phyloP scores from a whole-genome alignment of 2,329 filamentous ascomycete species.

The Fusarium cicatricum region DNA sequence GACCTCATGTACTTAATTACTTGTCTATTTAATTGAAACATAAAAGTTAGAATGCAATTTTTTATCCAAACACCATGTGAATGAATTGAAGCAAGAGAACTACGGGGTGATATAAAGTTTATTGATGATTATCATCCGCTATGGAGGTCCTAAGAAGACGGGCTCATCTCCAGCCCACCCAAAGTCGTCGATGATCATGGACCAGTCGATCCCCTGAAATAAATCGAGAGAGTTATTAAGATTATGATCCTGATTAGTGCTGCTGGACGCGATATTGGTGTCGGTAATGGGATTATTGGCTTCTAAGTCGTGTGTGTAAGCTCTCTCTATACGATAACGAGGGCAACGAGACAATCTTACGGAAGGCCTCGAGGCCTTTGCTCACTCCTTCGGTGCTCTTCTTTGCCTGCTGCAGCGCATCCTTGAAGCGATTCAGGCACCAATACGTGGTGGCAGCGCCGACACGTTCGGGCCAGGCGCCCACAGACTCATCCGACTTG shows the following conservation, averaged over 20 bases:
- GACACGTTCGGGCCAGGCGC: conserved; percentile 55
- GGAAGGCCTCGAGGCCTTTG: conserved; percentile 43
- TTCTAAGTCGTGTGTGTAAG: conserved; percentile 4
- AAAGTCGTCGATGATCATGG: conserved; percentile 60
- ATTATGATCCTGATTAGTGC: conserved; percentile 25
- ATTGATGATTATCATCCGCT: background rate
- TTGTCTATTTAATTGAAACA: background rate
- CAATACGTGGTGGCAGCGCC: conserved; percentile 60
- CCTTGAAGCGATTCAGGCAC: conserved; percentile 58
- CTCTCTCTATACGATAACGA: background rate
- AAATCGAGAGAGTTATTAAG: conserved; percentile 43
- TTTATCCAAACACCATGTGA: no score
- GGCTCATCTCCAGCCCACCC: conserved; percentile 51
- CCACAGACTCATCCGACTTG: conserved; percentile 50
- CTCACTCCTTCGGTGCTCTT: conserved; percentile 44
- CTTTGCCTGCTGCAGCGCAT: conserved; percentile 50
- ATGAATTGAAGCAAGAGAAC: no score
- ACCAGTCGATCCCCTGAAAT: conserved; percentile 59
- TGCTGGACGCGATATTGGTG: background rate
- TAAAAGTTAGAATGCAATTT: background rate
- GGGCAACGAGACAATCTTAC: conserved; percentile 32
- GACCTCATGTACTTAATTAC: conserved; percentile 22
- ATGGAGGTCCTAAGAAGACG: conserved; percentile 44
- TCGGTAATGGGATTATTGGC: background rate
- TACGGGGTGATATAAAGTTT: no score